Conservation (phyloP, 768 basidiomycete genomes). For the Leccinum rimulosum region DNA sequence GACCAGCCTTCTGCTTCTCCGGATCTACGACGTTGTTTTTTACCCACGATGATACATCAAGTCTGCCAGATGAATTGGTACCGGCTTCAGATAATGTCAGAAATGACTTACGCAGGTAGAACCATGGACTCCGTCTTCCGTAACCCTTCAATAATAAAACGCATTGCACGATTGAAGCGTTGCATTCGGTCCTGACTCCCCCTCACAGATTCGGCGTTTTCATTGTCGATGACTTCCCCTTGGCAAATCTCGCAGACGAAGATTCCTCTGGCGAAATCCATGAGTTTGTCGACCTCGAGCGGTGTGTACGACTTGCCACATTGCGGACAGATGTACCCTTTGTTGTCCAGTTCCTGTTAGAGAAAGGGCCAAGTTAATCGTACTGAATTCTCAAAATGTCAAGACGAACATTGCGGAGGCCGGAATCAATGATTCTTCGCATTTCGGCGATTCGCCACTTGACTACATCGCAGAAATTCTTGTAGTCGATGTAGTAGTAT, state of each 20-base stretch:
- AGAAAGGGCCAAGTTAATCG: background rate
- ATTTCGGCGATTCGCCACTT: slow-evolving; percentile 97
- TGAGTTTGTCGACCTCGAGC: slow-evolving; percentile 80
- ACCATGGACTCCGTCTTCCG: slow-evolving; percentile 83
- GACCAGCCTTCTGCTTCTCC: slow-evolving; percentile 54
- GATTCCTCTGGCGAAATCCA: slow-evolving; percentile 62
- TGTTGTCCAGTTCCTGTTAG: slow-evolving; percentile 86
- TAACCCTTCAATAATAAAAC: slow-evolving; percentile 81
- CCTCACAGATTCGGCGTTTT: slow-evolving; percentile 79
- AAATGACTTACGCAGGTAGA: slow-evolving; percentile 66
- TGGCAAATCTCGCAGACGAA: slow-evolving; percentile 88
- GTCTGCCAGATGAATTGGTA: slow-evolving; percentile 39
- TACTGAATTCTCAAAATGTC: background rate
- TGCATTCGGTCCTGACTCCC: slow-evolving; percentile 96
- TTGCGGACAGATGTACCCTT: slow-evolving; percentile 94
- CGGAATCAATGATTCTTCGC: slow-evolving; percentile 85
- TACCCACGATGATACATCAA: slow-evolving; percentile 84
- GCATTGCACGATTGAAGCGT: slow-evolving; percentile 88
- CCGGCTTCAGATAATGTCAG: background rate
- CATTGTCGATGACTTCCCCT: slow-evolving; percentile 86
- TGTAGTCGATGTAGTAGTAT: slow-evolving; percentile 97
- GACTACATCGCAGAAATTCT: slow-evolving; percentile 94
- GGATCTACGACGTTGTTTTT: slow-evolving; percentile 66
- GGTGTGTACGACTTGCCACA: slow-evolving; percentile 84
- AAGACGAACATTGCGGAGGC: slow-evolving; percentile 74